Conservation (phyloP, 2,329 filamentous ascomycete species). For the Epichloe elymi region DNA sequence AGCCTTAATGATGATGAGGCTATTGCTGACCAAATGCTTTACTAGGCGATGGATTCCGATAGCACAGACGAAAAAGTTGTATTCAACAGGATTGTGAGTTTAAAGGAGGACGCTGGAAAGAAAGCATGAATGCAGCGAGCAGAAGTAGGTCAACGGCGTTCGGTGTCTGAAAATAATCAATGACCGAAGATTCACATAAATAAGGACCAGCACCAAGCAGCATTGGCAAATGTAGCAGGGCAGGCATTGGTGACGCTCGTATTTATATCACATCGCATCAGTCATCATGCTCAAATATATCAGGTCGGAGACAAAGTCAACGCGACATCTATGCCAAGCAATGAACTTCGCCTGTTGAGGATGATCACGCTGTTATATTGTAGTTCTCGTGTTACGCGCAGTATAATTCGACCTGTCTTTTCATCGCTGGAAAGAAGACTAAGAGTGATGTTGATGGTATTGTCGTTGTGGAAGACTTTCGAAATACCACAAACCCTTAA, state of each 20-base stretch:
- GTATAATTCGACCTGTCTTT: too few relatives aligned
- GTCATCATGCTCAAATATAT: not conserved
- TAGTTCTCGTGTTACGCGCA: too few relatives aligned
- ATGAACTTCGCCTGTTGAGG: too few relatives aligned
- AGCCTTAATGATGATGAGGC: not conserved
- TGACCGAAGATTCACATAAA: not conserved
- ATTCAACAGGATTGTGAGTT: constrained; percentile 78
- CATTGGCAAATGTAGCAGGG: not conserved
- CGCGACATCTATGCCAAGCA: not conserved
- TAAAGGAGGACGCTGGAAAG: constrained; percentile 81
- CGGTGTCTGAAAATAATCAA: not conserved
- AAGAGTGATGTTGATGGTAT: too few relatives aligned
- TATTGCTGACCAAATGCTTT: constrained; percentile 2
- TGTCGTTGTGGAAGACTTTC: too few relatives aligned
- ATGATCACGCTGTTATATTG: too few relatives aligned
- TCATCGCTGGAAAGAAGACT: too few relatives aligned
- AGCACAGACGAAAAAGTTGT: constrained; percentile 65
- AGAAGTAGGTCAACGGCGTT: not conserved
- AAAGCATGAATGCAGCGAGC: constrained; percentile 6
- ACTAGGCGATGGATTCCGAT: constrained; percentile 59
- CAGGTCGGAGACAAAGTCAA: not conserved
- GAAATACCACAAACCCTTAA: too few relatives aligned
- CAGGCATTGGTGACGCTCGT: not conserved
- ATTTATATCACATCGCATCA: not conserved
- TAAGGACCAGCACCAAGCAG: not conserved